Conservation (phyloP, 2,329 filamentous ascomycete species). For the Xylaria sp. region DNA sequence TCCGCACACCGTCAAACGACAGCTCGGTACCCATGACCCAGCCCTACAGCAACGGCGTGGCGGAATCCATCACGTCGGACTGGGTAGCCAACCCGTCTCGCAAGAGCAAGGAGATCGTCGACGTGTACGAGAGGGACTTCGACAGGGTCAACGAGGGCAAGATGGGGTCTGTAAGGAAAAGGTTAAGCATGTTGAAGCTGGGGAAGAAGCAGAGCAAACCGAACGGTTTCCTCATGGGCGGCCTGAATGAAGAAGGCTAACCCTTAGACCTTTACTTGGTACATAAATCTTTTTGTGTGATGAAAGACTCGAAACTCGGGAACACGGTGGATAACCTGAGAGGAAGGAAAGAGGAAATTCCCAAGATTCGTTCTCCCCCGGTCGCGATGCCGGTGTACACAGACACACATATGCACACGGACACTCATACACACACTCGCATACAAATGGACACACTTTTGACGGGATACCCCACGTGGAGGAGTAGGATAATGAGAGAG, state of each 20-base stretch:
- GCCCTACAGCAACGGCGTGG: slow-evolving; percentile 25
- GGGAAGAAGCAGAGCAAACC: slow-evolving; percentile 68
- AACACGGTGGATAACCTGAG: not conserved
- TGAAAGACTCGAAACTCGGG: too few relatives aligned
- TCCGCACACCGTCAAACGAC: slow-evolving; percentile 45
- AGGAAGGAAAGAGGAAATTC: not conserved
- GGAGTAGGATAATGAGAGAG: slow-evolving; percentile 25
- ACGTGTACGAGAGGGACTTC: slow-evolving; percentile 33
- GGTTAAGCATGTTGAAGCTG: slow-evolving; percentile 76
- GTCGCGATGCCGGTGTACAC: not conserved
- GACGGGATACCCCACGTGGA: slow-evolving; percentile 18
- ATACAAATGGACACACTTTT: slow-evolving; percentile 2
- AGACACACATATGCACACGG: not conserved
- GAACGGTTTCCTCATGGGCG: slow-evolving; percentile 53
- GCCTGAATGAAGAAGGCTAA: slow-evolving; percentile 54
- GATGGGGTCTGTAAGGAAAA: slow-evolving; percentile 71
- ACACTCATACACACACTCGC: not conserved
- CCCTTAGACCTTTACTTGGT: not conserved
- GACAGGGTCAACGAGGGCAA: slow-evolving; percentile 40
- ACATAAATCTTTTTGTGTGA: not conserved
- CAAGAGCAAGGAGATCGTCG: slow-evolving; percentile 37
- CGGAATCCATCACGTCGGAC: slow-evolving; percentile 22
- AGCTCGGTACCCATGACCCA: slow-evolving; percentile 25
- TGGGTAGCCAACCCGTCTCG: slow-evolving; percentile 28
- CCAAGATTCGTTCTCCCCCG: not conserved